Evolutionary conservation across 768 basidiomycete species (phyloP).

Genomic region (Lactarius quietus): DNA sequence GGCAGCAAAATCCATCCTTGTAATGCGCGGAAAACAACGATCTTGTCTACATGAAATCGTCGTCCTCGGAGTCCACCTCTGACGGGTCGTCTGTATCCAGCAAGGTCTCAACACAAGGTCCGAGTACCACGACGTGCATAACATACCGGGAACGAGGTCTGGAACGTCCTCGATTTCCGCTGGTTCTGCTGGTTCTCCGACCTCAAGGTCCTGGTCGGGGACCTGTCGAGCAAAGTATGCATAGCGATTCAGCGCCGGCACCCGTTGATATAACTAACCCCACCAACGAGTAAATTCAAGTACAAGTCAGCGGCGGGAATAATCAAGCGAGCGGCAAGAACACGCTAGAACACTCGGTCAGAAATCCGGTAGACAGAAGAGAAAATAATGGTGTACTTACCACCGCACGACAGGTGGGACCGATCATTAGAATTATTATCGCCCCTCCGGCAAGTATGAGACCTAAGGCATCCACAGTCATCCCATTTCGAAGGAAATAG

Average conservation of each 20-base stretch:
- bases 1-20: not conserved
- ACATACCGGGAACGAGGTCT: not conserved
- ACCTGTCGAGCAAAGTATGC: not conserved
- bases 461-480: conserved; percentile 1
- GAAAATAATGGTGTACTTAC: not conserved
- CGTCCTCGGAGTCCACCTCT: not conserved
- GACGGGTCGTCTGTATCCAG: too few species aligned
- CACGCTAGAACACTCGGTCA: not conserved
- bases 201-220: too few species aligned
- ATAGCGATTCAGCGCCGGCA: not conserved
- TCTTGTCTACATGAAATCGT: not conserved
- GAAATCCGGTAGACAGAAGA: not conserved
- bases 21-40: too few species aligned
- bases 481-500: not conserved
- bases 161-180: not conserved
- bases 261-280: not conserved
- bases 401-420: not conserved
- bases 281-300: not conserved
- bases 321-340: not conserved
- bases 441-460: not conserved
- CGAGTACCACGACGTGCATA: not conserved
- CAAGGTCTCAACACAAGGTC: not conserved
- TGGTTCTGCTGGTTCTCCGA: too few species aligned
- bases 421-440: not conserved
- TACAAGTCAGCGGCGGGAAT: not conserved